Conservation (phyloP, 768 basidiomycete genomes). For the Mycena filopes region DNA sequence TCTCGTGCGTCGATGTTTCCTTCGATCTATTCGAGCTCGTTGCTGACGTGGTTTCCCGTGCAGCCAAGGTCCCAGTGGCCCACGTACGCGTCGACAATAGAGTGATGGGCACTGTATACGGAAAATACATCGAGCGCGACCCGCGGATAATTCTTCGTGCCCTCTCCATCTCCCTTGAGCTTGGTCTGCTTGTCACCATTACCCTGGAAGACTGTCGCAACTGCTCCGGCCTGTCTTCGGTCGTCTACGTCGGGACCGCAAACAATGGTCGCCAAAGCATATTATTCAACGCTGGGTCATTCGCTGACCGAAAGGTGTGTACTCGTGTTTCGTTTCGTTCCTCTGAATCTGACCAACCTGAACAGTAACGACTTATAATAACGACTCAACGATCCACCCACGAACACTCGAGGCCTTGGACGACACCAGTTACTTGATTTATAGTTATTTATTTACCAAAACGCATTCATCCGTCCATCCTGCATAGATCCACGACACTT, state of each 20-base stretch:
- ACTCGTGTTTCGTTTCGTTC: too few species aligned
- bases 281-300: conserved; percentile 23
- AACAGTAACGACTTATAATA: neutral
- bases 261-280: conserved; percentile 23
- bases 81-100: conserved; percentile 49
- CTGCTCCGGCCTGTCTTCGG: neutral
- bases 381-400: neutral
- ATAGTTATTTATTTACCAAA: conserved; percentile 17
- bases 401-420: neutral
- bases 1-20: conserved; percentile 39
- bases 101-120: conserved; percentile 48
- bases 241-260: conserved; percentile 25
- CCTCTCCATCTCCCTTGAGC: conserved; percentile 53
- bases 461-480: too few species aligned
- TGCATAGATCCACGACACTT: conserved; percentile 9
- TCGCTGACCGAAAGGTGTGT: conserved; percentile 14
- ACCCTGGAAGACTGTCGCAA: conserved; percentile 3
- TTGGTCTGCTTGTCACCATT: conserved; percentile 49
- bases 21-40: neutral
- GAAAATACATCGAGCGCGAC: conserved; percentile 43
- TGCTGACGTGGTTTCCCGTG: neutral
- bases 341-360: neutral
- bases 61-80: conserved; percentile 44
- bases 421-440: conserved; percentile 14
- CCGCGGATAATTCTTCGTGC: conserved; percentile 49